Evolutionary conservation across 768 basidiomycete species (phyloP).

Genomic region (Macrolepiota dolichaula): DNA sequence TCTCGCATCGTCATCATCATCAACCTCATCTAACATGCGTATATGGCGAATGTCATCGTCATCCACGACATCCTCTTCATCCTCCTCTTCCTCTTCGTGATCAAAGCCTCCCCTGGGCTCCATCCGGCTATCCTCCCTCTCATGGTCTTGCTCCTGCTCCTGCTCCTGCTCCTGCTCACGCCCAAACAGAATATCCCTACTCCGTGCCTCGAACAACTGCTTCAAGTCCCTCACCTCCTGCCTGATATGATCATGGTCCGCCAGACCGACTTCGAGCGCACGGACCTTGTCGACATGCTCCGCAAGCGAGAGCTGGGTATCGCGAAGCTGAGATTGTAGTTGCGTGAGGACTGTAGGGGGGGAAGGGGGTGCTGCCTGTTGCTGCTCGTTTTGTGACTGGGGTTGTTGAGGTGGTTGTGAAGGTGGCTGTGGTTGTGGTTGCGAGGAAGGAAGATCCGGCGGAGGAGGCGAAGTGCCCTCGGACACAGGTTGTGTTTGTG

Average conservation of each 20-base stretch:
- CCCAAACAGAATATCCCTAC: conserved; percentile 37
- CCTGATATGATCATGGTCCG: conserved; percentile 83
- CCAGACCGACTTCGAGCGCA: conserved; percentile 74
- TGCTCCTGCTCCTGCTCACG: conserved; percentile 8
- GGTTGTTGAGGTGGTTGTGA: conserved; percentile 29
- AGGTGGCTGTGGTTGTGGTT: conserved; percentile 25
- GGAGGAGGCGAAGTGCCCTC: conserved; percentile 13
- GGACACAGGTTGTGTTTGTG: neutral
- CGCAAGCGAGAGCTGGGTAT: conserved; percentile 77
- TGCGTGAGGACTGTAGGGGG: conserved; percentile 40
- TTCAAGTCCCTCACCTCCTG: conserved; percentile 71
- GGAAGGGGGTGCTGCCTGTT: conserved; percentile 18
- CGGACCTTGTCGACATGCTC: conserved; percentile 80
- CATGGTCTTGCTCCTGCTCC: neutral
- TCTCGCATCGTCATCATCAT: conserved; percentile 62
- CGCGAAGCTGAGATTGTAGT: conserved; percentile 78
- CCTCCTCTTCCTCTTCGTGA: conserved; percentile 14
- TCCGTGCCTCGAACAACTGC: conserved; percentile 66
- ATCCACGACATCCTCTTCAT: conserved; percentile 1
- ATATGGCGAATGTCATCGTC: conserved; percentile 24
- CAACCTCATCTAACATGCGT: conserved; percentile 18
- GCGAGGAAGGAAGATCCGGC: conserved; percentile 22
- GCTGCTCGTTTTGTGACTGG: conserved; percentile 28
- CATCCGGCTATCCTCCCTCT: conserved; percentile 10
- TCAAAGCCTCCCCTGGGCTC: conserved; percentile 27